Base-by-base conservation (phyloP, 495 filamentous ascomycete species). In the Neurospora sp. region DNA sequence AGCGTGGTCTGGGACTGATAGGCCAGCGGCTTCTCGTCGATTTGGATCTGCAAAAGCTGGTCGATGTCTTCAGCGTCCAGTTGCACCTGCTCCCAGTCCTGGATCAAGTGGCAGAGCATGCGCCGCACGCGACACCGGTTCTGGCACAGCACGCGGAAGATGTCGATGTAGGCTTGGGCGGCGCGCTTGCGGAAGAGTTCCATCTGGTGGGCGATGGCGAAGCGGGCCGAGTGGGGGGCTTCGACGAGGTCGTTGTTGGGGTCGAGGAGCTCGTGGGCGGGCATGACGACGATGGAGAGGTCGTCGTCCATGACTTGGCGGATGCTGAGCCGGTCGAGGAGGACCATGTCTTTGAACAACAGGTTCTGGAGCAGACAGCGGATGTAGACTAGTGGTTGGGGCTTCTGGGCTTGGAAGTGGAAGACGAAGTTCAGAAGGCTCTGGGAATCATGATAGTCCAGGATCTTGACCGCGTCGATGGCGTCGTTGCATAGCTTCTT, bases 121-220 rank as follows among this genome's bases (percentile, higher is more conserved):
- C 96, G 88, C 18, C 96, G 91, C 44, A 96, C 87, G 11, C 96
- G 91, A 78, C 93, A 94, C 70, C 94, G 88, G 77, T 99, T 99
- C 79, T 97, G 90, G 79, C 94, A 97, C 16, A 95, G 86, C 37
- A 91, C 90, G 66, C 92, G 89, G 75, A 94, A 91, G 23, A 95
- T 87, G 76, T 97, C 93, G 8, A 95, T 83, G 78, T 93, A 97
- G 6, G 91, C 90, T 84, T 95, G 82, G 35, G 89, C 90, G 49
- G 91, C 90, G 69, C 91, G 88, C 74, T 90, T 88, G 41, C 92
- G 87, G 83, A 98, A 98, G 8, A 86, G 85, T 71, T 97, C 91
- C 88, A 98, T 96, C 69, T 88, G 85, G 71, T 88, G 86, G 3
- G 92, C 90, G 71, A 95, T 92, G 75, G 91, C 88, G 75, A 92